Conservation (phyloP, 371 early-diverging fungal species). For the Funneliformis caledonium region DNA sequence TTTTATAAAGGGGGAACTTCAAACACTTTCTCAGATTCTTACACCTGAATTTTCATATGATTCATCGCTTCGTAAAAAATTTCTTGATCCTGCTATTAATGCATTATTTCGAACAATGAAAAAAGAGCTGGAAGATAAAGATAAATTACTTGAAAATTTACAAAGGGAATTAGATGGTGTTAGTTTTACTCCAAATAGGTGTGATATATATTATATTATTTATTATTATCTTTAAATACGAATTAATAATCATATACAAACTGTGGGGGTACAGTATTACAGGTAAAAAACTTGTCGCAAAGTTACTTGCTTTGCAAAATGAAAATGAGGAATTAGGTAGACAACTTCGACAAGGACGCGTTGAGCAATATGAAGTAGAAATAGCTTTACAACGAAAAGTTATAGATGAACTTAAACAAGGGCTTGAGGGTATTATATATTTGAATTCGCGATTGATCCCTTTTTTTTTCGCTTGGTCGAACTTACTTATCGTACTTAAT, state of each 20-base stretch:
- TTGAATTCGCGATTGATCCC: neutral
- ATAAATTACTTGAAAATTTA: conserved; percentile 45
- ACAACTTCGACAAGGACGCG: conserved; percentile 45
- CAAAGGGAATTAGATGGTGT: conserved; percentile 48
- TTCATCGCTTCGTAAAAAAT: conserved; percentile 38
- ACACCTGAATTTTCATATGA: conserved; percentile 40
- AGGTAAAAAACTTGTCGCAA: conserved; percentile 48
- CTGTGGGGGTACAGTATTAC: conserved; percentile 41
- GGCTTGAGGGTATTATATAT: conserved; percentile 19
- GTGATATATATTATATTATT: neutral
- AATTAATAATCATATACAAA: neutral
- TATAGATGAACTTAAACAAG: conserved; percentile 43
- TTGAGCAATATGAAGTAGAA: conserved; percentile 50
- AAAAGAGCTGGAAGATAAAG: conserved; percentile 50
- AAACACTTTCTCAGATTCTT: conserved; percentile 38
- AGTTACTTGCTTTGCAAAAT: conserved; percentile 45
- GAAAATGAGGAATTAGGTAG: conserved; percentile 53
- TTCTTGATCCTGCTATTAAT: conserved; percentile 49
- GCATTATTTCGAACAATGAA: conserved; percentile 48
- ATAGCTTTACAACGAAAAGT: conserved; percentile 45
- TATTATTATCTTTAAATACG: neutral
- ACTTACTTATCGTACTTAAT: neutral
- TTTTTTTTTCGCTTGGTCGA: neutral
- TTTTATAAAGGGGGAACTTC: conserved; percentile 37
- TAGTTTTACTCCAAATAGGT: conserved; percentile 49